Base-by-base conservation (phyloP, 345 rosid genomes). In the Aurinia saxatilis region DNA sequence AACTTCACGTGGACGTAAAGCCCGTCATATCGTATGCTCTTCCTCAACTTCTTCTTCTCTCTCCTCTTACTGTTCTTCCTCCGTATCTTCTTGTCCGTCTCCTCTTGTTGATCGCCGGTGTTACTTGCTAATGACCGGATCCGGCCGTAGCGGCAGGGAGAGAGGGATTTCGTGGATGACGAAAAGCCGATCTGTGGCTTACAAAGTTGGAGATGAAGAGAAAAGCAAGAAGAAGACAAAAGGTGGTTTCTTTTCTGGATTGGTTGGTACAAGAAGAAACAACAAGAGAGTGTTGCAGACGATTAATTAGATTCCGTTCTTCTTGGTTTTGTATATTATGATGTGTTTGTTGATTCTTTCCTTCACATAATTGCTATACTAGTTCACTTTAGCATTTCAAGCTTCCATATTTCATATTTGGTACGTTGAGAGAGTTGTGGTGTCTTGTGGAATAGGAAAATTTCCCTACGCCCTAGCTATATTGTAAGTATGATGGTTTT, bases 21-120 rank as follows among this genome's bases (percentile, higher is more conserved):
- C 63, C 1, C 57, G 35, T 62, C 50, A 61, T 15, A 14, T 54
- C 36, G 8, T 63, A 13, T 34, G 47, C 12, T 64, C 65, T 17
- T 71, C 75, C 18, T 71, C 75, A 49, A 39, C 70, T 23, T 46
- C 46, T 55, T 55, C 57, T 0, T 59, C 75, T 23, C 33, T 56
- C 3, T 64, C 68, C 4, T 71, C 75, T 39, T 40, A 40, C 12
- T 37, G 49, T 9, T 67, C 72, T 23, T 71, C 75, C 1, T 71
- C 75, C 1, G 66, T 41, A 15, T 71, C 75, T 64, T 71, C 75
- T 25, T 71, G 70, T 30, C 75, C 70, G n/a, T 71, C 75, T 50
- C 75, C 75, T 33, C 18, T 40, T 40, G 15, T 63, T 46, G 60
- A 57, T 10, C 66, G 30, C 4, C 41, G 46, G 3, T 7, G 56